Evolutionary conservation across 2,329 filamentous ascomycete genomes (phyloP).

Genomic region (Catunica adiposa): DNA sequence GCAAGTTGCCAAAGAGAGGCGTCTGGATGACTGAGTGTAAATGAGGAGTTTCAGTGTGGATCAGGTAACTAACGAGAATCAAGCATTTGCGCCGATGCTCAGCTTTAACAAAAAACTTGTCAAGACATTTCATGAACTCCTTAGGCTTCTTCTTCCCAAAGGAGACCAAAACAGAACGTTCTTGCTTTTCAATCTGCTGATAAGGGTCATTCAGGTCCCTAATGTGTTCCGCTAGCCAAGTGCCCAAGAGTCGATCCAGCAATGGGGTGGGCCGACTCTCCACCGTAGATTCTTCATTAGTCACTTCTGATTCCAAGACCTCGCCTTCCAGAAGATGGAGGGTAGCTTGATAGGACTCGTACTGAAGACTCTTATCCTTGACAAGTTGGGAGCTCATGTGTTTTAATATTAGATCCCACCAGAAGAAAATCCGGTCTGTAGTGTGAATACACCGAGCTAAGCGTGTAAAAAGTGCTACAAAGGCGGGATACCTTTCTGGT

Average conservation of each 20-base stretch:
- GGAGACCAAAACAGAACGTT: slow-evolving; percentile 35
- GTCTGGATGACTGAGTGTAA: slow-evolving; percentile 58
- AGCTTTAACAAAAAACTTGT: slow-evolving; percentile 48
- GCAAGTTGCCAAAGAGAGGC: slow-evolving; percentile 50
- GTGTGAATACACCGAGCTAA: slow-evolving; percentile 48
- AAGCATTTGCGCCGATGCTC: slow-evolving; percentile 47
- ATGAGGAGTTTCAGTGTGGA: slow-evolving; percentile 63
- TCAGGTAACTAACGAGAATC: slow-evolving; percentile 53
- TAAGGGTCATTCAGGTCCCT: slow-evolving; percentile 4
- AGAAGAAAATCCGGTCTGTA: slow-evolving; percentile 46
- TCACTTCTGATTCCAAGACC: slow-evolving; percentile 33
- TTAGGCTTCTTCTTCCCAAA: slow-evolving; percentile 55
- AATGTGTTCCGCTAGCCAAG: slow-evolving; percentile 38
- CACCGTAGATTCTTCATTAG: slow-evolving; percentile 22
- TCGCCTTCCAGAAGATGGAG: slow-evolving; percentile 49
- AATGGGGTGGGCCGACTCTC: slow-evolving; percentile 31
- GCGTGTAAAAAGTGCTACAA: slow-evolving; percentile 48
- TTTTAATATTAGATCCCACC: slow-evolving; percentile 46
- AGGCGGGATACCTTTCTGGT: slow-evolving; percentile 43
- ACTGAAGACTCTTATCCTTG: slow-evolving; percentile 45
- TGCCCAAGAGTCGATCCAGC: slow-evolving; percentile 37
- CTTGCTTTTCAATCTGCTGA: slow-evolving; percentile 30
- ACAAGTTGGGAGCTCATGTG: slow-evolving; percentile 29
- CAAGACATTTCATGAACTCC: slow-evolving; percentile 48
- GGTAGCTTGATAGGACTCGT: slow-evolving; percentile 48